A percentile compares a stretch with the other conserved stretches of the same genome.
Evolutionary conservation across 2,329 filamentous ascomycete species (phyloP).

Genomic region (Colletotrichum nymphaeae): DNA sequence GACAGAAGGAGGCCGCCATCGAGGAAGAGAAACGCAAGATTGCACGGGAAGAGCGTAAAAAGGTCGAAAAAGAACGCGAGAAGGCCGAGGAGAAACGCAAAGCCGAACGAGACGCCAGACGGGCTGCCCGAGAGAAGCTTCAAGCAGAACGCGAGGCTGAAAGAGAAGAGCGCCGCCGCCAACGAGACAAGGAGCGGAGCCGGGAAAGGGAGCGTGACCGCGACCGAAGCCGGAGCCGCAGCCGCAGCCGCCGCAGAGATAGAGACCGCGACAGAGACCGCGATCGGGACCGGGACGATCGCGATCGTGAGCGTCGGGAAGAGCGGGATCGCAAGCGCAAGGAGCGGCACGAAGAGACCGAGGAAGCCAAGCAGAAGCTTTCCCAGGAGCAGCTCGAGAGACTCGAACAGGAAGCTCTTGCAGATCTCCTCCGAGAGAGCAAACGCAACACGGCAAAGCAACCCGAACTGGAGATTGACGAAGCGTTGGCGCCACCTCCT

Average conservation of each 20-base stretch:
- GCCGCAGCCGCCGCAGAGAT: conserved; percentile 37
- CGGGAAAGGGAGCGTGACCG: conserved; percentile 53
- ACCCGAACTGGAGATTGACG: conserved; percentile 66
- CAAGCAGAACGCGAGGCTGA: conserved; percentile 62
- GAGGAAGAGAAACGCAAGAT: conserved; percentile 72
- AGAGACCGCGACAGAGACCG: conserved; percentile 44
- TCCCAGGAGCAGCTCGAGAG: conserved; percentile 68
- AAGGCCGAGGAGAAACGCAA: conserved; percentile 62
- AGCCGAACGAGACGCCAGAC: conserved; percentile 61
- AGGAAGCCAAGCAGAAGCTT: conserved; percentile 63
- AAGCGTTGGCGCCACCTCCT: conserved; percentile 66
- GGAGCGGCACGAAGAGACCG: conserved; percentile 53
- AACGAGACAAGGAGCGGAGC: conserved; percentile 55
- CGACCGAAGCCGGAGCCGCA: conserved; percentile 43
- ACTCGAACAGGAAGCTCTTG: conserved; percentile 68
- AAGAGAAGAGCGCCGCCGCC: conserved; percentile 62
- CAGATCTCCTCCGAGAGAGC: conserved; percentile 69
- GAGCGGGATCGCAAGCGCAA: conserved; percentile 45
- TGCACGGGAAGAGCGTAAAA: conserved; percentile 66
- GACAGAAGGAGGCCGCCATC: conserved; percentile 68
- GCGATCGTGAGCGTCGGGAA: conserved; percentile 44
- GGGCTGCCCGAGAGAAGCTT: conserved; percentile 53
- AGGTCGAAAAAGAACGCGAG: conserved; percentile 59
- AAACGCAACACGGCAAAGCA: conserved; percentile 60
- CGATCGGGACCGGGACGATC: conserved; percentile 44